Evolutionary conservation across 305 asterid genomes (phyloP).

Genomic region (Fraxinus baroniana): DNA sequence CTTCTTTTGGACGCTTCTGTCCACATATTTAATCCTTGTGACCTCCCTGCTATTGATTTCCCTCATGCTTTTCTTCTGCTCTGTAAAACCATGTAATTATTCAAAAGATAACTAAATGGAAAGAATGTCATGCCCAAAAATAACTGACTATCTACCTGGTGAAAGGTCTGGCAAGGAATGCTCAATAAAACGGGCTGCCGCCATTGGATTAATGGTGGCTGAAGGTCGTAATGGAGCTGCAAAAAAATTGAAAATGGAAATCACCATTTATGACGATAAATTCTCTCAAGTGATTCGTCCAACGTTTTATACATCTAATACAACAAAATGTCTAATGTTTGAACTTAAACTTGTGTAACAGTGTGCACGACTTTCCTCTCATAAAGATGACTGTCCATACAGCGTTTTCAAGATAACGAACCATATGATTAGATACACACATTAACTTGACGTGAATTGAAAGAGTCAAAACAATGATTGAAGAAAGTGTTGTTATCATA

Average conservation of each 20-base stretch:
- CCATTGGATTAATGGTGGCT: slow-evolving; percentile 63
- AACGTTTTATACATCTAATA: slow-evolving; percentile 4
- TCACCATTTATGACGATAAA: slow-evolving; percentile 9
- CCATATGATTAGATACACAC: not conserved
- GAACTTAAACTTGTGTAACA: slow-evolving; percentile 6
- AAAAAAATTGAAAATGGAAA: slow-evolving; percentile 25
- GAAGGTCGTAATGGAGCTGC: slow-evolving; percentile 87
- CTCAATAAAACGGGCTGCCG: slow-evolving; percentile 86
- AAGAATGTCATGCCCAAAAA: not conserved
- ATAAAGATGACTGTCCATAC: not conserved
- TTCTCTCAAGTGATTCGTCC: slow-evolving; percentile 4
- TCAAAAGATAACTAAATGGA: slow-evolving; percentile 34
- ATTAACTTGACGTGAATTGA: not conserved
- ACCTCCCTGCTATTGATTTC: slow-evolving; percentile 66
- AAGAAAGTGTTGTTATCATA: not conserved
- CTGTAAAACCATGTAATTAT: slow-evolving; percentile 54
- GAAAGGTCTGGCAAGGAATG: slow-evolving; percentile 95
- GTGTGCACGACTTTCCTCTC: not conserved
- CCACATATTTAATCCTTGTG: slow-evolving; percentile 41
- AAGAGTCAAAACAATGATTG: slow-evolving; percentile 4
- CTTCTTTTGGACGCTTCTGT: slow-evolving; percentile 60
- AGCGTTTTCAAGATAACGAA: slow-evolving; percentile 7
- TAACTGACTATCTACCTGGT: slow-evolving; percentile 43
- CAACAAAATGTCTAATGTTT: not conserved
- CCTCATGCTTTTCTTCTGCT: slow-evolving; percentile 82